Conservation (phyloP, 805 yeast species). For the Metahyphopichia silvanorum region DNA sequence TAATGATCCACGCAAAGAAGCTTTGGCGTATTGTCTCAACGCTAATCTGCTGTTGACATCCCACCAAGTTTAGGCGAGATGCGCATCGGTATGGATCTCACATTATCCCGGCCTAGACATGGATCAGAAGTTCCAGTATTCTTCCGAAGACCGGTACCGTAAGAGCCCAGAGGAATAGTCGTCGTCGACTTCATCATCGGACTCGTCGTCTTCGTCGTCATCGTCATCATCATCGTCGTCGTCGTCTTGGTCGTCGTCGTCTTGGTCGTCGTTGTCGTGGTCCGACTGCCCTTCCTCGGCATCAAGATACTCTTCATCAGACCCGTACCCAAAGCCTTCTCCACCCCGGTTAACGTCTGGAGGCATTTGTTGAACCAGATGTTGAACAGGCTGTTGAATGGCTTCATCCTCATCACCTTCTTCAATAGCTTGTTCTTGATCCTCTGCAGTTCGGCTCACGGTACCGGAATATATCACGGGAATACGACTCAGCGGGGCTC, state of each 20-base stretch:
- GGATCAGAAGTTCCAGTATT: no score
- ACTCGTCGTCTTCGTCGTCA: slow-evolving; percentile 13
- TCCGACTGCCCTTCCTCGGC: slow-evolving; percentile 5
- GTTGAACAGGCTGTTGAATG: slow-evolving; percentile 1
- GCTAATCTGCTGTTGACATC: no score
- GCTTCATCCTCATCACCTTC: slow-evolving; percentile 1
- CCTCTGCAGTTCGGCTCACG: no score
- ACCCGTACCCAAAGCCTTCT: slow-evolving; percentile 28
- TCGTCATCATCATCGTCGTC: slow-evolving; percentile 10
- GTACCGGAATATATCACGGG: not conserved
- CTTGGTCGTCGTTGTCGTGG: slow-evolving; percentile 3
- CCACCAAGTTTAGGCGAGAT: no score
- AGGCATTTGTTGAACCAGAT: no score
- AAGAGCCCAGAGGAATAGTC: no score
- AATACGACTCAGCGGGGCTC: not conserved
- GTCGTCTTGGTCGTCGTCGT: slow-evolving; percentile 9
- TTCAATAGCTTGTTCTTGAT: slow-evolving; percentile 1
- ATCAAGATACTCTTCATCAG: slow-evolving; percentile 15
- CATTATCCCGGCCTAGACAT: no score
- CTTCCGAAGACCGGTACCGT: no score
- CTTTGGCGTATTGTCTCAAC: no score
- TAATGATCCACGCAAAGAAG: no score
- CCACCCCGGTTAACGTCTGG: slow-evolving; percentile 27
- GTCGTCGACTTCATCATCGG: slow-evolving; percentile 9
- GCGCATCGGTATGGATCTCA: no score